Conservation (phyloP, 192 early-diverging fungal species). For the Entomortierella parvispora region DNA sequence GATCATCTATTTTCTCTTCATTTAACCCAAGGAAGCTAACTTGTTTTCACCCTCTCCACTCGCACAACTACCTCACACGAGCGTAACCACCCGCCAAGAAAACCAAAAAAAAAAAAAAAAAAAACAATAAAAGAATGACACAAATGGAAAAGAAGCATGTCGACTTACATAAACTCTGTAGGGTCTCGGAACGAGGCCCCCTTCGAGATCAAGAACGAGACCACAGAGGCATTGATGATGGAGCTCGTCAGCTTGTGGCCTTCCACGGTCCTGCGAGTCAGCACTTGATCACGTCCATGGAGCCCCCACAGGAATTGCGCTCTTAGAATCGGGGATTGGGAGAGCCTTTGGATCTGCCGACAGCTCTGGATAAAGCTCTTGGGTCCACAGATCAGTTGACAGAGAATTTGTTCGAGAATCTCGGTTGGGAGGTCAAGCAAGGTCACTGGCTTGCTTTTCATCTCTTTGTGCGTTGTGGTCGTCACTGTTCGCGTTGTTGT, state of each 20-base stretch:
- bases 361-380: conserved; percentile 28
- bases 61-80: too few species aligned
- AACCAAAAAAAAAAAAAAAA: too few species aligned
- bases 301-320: conserved; percentile 28
- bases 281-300: conserved; percentile 32
- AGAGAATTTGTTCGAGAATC: conserved; percentile 34
- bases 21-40: too few species aligned
- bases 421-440: conserved; percentile 25
- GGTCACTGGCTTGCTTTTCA: neutral
- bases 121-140: neutral
- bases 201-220: conserved; percentile 26
- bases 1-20: neutral
- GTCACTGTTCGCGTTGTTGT: neutral
- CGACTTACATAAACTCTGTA: conserved; percentile 51
- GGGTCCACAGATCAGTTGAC: conserved; percentile 5
- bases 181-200: conserved; percentile 34
- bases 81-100: too few species aligned
- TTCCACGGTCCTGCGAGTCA: conserved; percentile 30
- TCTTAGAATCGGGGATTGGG: conserved; percentile 20
- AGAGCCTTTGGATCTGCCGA: conserved; percentile 13
- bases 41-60: neutral
- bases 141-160: too few species aligned
- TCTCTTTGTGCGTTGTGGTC: neutral
- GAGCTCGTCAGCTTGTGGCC: conserved; percentile 23
- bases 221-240: conserved; percentile 27